phyloP scores from a whole-genome alignment of 2,329 filamentous ascomycete genomes.

The Thielaviopsis populi region DNA sequence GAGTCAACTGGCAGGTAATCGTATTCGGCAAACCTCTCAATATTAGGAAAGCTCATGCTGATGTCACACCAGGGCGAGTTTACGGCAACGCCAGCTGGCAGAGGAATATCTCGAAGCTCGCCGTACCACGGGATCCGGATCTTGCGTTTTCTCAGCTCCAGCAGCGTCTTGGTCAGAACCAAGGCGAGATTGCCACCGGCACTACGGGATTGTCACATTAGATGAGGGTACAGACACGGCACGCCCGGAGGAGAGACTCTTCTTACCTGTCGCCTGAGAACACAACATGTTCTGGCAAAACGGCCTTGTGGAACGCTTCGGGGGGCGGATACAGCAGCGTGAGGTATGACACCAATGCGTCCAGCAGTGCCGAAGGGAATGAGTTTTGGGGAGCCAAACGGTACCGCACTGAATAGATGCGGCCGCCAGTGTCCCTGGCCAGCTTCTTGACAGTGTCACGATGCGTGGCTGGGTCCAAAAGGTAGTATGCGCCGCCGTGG shows the following conservation, averaged over 20 bases:
- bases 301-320: slow-evolving; percentile 49
- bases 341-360: slow-evolving; percentile 58
- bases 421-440: slow-evolving; percentile 50
- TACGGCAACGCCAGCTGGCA: slow-evolving; percentile 50
- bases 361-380: slow-evolving; percentile 60
- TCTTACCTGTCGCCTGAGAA: slow-evolving; percentile 53
- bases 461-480: slow-evolving; percentile 56
- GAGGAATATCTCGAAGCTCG: slow-evolving; percentile 38
- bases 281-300: slow-evolving; percentile 51
- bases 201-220: slow-evolving; percentile 24
- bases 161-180: slow-evolving; percentile 50
- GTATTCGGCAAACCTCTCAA: slow-evolving; percentile 22
- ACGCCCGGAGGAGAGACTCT: not conserved
- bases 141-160: slow-evolving; percentile 41
- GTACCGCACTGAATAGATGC: slow-evolving; percentile 59
- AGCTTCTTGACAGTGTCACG: slow-evolving; percentile 43
- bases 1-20: slow-evolving; percentile 30
- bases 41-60: slow-evolving; percentile 34
- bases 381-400: slow-evolving; percentile 58
- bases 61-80: slow-evolving; percentile 61
- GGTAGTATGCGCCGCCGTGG: slow-evolving; percentile 61
- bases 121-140: slow-evolving; percentile 46
- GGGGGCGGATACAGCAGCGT: slow-evolving; percentile 56
- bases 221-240: not conserved
- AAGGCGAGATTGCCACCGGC: slow-evolving; percentile 60